Percentiles rank a stretch among this genome's conserved stretches.
Conservation (phyloP, 768 basidiomycete species). For the Russula sp. region DNA sequence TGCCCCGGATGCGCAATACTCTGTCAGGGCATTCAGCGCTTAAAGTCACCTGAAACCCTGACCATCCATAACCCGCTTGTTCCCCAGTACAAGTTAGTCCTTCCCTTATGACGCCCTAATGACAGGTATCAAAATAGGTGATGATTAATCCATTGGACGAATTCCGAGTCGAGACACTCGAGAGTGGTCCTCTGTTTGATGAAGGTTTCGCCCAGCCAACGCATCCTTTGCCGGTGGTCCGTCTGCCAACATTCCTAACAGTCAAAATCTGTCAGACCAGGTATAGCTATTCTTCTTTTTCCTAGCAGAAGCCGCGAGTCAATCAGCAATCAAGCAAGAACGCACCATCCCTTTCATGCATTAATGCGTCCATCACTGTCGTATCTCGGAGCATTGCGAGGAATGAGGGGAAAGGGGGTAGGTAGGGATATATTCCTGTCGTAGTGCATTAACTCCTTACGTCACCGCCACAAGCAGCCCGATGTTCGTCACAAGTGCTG, state of each 20-base stretch:
- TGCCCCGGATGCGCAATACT: too few species aligned
- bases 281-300: background rate
- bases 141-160: too few species aligned
- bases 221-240: background rate
- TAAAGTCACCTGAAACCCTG: background rate
- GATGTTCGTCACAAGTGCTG: background rate
- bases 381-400: background rate
- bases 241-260: background rate
- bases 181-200: too few species aligned
- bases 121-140: too few species aligned
- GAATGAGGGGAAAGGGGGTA: constrained; percentile 1
- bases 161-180: too few species aligned
- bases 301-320: background rate
- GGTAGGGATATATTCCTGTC: background rate
- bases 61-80: background rate
- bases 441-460: background rate
- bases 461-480: background rate
- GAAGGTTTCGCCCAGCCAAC: background rate
- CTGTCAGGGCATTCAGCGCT: too few species aligned
- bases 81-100: background rate
- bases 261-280: background rate
- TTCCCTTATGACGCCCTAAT: background rate
- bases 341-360: background rate
- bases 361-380: constrained; percentile 1
- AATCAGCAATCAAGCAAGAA: background rate